These are phyloP conservation scores for Ambrosiella beaveri DNA, from an alignment of 2,329 filamentous ascomycete genomes.

Conservation along the genomic window DNA sequence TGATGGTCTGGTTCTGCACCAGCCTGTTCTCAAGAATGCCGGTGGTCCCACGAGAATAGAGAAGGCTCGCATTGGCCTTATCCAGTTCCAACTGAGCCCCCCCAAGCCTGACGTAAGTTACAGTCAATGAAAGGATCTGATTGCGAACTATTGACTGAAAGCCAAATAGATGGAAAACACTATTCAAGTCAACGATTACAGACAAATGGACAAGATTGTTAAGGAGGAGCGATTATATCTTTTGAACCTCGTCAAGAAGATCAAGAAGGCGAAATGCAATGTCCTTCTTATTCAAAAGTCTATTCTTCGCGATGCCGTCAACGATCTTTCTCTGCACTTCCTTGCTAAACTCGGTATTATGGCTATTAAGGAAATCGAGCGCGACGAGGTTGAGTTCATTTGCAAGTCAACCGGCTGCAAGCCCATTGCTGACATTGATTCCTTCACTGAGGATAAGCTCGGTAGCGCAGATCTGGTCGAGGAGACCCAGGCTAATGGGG, in stretches of 20 bases:
- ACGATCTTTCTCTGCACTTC: constrained; percentile 94
- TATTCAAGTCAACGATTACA: constrained; percentile 97
- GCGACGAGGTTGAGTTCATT: constrained; percentile 97
- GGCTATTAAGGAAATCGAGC: constrained; percentile 92
- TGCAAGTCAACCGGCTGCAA: constrained; percentile 99
- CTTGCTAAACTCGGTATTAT: constrained; percentile 92
- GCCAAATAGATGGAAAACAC: constrained; percentile 81
- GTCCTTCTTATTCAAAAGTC: constrained; percentile 97
- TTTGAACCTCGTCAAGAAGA: constrained; percentile 98
- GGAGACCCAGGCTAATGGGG: constrained; percentile 72
- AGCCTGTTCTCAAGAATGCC: constrained; percentile 83
- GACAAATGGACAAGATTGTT: constrained; percentile 99
- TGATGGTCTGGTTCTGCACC: constrained; percentile 81
- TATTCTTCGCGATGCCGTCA: constrained; percentile 91
- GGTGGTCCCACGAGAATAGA: constrained; percentile 85
- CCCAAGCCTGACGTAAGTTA: constrained; percentile 78
- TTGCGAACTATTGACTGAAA: not conserved
- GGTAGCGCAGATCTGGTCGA: constrained; percentile 86
- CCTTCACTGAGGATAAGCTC: constrained; percentile 96
- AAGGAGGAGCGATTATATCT: constrained; percentile 98
- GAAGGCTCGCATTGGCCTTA: constrained; percentile 90
- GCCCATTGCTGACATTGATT: constrained; percentile 94
- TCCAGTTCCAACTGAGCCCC: constrained; percentile 96
- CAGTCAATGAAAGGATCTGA: not conserved
- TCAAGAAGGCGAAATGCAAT: constrained; percentile 99